phyloP scores from a whole-genome alignment of 495 filamentous ascomycete genomes.

The Usnea hakonensis region DNA sequence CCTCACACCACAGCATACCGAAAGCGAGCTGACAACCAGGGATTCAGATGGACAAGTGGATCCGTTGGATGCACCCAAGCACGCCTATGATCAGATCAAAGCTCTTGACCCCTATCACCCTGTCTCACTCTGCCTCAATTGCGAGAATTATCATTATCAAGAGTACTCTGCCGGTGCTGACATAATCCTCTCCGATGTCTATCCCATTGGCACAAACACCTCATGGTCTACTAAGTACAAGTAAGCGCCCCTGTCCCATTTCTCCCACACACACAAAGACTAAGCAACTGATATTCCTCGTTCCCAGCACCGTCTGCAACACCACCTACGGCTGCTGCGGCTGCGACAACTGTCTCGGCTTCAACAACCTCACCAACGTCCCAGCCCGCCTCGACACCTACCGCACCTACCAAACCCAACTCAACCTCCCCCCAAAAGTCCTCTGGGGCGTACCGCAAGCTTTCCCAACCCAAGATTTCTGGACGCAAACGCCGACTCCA shows the following conservation, averaged over 20 bases:
- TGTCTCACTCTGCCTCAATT: constrained; percentile 58
- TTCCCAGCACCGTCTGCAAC: constrained; percentile 51
- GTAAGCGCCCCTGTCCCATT: neutral
- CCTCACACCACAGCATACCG: no score
- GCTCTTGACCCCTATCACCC: constrained; percentile 62
- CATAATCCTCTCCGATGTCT: constrained; percentile 59
- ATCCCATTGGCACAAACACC: constrained; percentile 55
- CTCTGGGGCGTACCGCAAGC: constrained; percentile 56
- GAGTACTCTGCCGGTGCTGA: constrained; percentile 54
- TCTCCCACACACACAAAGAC: neutral
- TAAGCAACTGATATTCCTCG: no score
- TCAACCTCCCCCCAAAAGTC: constrained; percentile 39
- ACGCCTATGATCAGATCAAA: constrained; percentile 42
- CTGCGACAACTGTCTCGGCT: constrained; percentile 58
- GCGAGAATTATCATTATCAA: constrained; percentile 61
- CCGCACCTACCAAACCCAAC: constrained; percentile 35
- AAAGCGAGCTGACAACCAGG: neutral
- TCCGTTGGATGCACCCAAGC: constrained; percentile 41
- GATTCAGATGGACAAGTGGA: constrained; percentile 50
- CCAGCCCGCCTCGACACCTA: constrained; percentile 44
- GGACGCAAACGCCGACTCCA: constrained; percentile 47
- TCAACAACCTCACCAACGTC: constrained; percentile 45
- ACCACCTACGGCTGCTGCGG: constrained; percentile 62
- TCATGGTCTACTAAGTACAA: constrained; percentile 35
- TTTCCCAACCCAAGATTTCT: constrained; percentile 57